phyloP scores from a whole-genome alignment of 176 grass and related monocot species.

The sorghum (Sorghum bicolor) region DNA sequence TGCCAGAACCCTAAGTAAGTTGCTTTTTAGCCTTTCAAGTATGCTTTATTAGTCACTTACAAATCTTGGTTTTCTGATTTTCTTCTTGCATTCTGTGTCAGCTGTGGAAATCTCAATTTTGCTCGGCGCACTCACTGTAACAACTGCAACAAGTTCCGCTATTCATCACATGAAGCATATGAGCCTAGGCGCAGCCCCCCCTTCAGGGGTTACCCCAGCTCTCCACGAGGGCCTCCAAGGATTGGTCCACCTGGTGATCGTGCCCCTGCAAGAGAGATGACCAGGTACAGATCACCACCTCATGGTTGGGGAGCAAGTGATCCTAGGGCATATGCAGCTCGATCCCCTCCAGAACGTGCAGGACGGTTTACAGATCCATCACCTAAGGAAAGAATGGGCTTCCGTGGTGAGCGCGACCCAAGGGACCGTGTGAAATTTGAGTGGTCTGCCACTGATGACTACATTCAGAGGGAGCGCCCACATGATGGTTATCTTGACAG shows the following conservation, averaged over 20 bases:
- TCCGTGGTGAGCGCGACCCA: slow-evolving; percentile 42
- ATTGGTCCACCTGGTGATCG: slow-evolving; percentile 46
- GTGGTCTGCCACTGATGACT: slow-evolving; percentile 46
- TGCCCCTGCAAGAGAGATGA: slow-evolving; percentile 41
- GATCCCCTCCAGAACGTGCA: slow-evolving; percentile 38
- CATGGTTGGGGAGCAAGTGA: slow-evolving; percentile 40
- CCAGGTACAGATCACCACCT: slow-evolving; percentile 54
- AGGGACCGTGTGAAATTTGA: slow-evolving; percentile 47
- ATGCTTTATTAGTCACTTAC: neutral
- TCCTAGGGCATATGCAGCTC: slow-evolving; percentile 44
- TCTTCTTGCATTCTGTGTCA: slow-evolving; percentile 35
- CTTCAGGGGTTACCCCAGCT: slow-evolving; percentile 36
- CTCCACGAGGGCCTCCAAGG: slow-evolving; percentile 49
- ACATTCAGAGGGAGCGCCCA: slow-evolving; percentile 33
- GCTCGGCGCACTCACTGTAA: slow-evolving; percentile 86
- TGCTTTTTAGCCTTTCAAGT: neutral
- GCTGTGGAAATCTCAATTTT: slow-evolving; percentile 99
- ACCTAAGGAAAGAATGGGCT: slow-evolving; percentile 43
- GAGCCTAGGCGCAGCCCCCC: slow-evolving; percentile 49
- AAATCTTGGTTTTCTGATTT: slow-evolving; percentile 19
- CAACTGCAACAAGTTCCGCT: slow-evolving; percentile 76
- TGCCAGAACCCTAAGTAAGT: slow-evolving; percentile 79
- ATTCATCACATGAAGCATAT: slow-evolving; percentile 28
- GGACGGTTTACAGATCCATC: slow-evolving; percentile 39
- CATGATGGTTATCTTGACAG: slow-evolving; percentile 46